These are phyloP conservation scores for Scedosporium minutisporum DNA, from an alignment of 2,329 filamentous ascomycete species.

Conservation along the genomic window DNA sequence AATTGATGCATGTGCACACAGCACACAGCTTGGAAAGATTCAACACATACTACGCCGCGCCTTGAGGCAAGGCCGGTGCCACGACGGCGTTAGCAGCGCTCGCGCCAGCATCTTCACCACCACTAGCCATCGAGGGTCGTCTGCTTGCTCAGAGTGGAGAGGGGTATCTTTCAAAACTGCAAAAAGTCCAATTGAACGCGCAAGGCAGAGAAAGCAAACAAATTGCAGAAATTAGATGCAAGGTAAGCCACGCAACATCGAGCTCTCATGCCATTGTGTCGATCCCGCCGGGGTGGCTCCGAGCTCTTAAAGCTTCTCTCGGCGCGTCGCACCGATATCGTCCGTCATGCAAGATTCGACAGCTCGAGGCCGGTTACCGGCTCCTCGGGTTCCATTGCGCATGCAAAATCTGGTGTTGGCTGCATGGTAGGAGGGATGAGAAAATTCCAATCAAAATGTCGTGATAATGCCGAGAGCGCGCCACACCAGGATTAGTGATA, in stretches of 20 bases:
- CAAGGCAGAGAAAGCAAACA: too few species aligned
- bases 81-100: background rate
- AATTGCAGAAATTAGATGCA: background rate
- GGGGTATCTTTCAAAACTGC: too few species aligned
- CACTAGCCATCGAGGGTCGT: background rate
- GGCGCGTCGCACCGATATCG: background rate
- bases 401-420: background rate
- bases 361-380: background rate
- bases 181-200: background rate
- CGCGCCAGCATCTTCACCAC: background rate
- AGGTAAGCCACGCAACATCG: background rate
- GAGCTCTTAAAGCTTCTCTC: background rate
- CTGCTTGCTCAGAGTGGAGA: background rate
- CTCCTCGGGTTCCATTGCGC: background rate
- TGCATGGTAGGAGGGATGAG: background rate
- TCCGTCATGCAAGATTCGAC: background rate
- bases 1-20: background rate
- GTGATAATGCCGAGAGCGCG: background rate
- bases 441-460: constrained; percentile 1
- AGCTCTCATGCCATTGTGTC: too few species aligned
- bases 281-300: background rate
- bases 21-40: background rate
- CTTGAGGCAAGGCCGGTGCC: constrained; percentile 2
- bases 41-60: constrained; percentile 3
- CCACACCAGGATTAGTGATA: constrained; percentile 1